phyloP scores from a whole-genome alignment of 768 basidiomycete genomes.

The Rhodotorula taiwanensis region DNA sequence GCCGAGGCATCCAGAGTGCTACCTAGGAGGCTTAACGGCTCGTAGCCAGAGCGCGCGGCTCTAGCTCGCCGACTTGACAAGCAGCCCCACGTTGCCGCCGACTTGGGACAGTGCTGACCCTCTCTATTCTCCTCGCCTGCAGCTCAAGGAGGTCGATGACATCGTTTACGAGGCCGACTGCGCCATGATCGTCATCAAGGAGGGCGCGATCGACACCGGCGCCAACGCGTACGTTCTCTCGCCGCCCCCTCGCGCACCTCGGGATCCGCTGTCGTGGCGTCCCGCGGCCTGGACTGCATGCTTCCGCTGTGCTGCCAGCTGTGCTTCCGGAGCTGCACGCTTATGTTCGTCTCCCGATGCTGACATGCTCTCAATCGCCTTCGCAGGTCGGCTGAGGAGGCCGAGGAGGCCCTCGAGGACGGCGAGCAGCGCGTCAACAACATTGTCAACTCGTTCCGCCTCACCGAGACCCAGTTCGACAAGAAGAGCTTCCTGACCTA shows the following conservation, averaged over 20 bases:
- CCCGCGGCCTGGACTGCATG: too few species aligned
- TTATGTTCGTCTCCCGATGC: too few species aligned
- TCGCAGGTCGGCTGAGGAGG: conserved; percentile 70
- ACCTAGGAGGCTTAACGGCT: too few species aligned
- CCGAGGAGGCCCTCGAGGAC: conserved; percentile 70
- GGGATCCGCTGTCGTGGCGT: background rate
- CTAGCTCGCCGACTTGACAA: too few species aligned
- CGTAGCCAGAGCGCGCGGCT: too few species aligned
- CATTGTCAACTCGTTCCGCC: conserved; percentile 82
- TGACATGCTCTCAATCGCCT: background rate
- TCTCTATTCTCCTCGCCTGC: background rate
- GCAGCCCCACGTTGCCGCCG: background rate
- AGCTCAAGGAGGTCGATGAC: conserved; percentile 57
- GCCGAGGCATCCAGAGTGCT: too few species aligned
- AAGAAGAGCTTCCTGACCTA: conserved; percentile 56
- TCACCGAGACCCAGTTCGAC: conserved; percentile 72
- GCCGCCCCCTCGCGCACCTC: background rate
- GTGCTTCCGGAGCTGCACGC: too few species aligned
- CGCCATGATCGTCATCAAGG: conserved; percentile 39
- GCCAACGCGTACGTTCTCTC: conserved; percentile 33
- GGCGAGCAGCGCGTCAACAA: conserved; percentile 77
- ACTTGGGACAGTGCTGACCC: background rate
- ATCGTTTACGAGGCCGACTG: conserved; percentile 61
- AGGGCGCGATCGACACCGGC: conserved; percentile 87
- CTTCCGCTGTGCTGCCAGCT: too few species aligned